A percentile compares a stretch with the other conserved stretches of the same genome.
These are phyloP conservation scores for Rhizopus sp. DNA, from an alignment of 371 early-diverging fungal species.

Conservation along the genomic window DNA sequence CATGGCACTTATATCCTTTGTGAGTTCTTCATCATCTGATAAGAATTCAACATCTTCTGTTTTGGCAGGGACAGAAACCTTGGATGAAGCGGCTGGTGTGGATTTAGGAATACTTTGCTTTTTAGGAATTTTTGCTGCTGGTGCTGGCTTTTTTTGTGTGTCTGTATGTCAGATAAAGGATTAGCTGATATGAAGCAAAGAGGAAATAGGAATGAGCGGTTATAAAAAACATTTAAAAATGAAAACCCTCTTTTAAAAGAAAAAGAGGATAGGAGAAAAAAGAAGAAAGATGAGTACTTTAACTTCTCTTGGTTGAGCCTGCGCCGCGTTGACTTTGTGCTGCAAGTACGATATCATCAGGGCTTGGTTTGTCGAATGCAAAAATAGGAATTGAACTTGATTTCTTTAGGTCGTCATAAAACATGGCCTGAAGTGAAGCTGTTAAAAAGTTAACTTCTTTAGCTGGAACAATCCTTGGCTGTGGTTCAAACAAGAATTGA, in stretches of 20 bases:
- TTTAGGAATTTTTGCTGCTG: constrained; percentile 12
- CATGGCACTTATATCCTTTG: constrained; percentile 56
- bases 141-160: neutral
- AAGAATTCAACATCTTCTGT: constrained; percentile 49
- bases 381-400: constrained; percentile 44
- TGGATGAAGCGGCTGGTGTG: constrained; percentile 4
- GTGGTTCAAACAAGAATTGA: constrained; percentile 40
- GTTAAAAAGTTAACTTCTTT: constrained; percentile 2
- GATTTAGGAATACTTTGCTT: constrained; percentile 11
- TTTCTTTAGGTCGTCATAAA: constrained; percentile 30
- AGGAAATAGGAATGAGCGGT: constrained; percentile 4
- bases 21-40: constrained; percentile 46
- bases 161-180: constrained; percentile 1
- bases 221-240: constrained; percentile 4
- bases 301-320: constrained; percentile 6
- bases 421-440: constrained; percentile 18
- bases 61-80: constrained; percentile 8
- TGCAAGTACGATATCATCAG: constrained; percentile 77
- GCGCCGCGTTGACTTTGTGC: constrained; percentile 56
- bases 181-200: neutral
- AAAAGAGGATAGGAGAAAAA: constrained; percentile 9
- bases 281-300: neutral
- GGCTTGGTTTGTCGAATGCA: constrained; percentile 77
- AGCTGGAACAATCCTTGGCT: neutral
- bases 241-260: neutral